Evolutionary conservation across 352 stramenopile genomes (phyloP), one percentile per base, ranked within the genome.

Genomic region (Pilasporangium apinafurcum): DNA sequence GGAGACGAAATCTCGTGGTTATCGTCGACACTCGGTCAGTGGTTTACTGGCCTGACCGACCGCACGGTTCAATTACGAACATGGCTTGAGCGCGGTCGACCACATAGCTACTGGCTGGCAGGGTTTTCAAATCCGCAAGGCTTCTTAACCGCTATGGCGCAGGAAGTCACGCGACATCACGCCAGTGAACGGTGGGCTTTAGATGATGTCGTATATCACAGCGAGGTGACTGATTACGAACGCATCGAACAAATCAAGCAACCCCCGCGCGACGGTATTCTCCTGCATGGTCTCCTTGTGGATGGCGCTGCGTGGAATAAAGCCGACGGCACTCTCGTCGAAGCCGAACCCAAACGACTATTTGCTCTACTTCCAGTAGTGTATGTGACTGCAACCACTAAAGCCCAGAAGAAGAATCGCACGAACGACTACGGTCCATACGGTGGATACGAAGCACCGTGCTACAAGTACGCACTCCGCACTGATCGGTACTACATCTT

Each of bases 401-500:
- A 86, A 39, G 62, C 73, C 2, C 68, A 83, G 49, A 83, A 85
- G 51, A 87, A 87, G 55, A 87, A 75, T 13, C 59, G 74, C 44
- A 74, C 66, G 1, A 76, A 65, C 20, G 79, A 88, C 49, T 82
- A 91, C 27, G 78, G 78, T 3, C 78, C 78, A 3, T 88, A 88
- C 47, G 75, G 78, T 20, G 76, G 68, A 26, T 92, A 86, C 53
- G 75, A 87, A 44, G 78, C 76, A 16, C 79, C 79, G 2, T 72
- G 80, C 17, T 92, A 92, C 59, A 77, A 78, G 36, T 89, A 92
- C 48, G 69, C 74, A n/a, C 51, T 64, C 32, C 74, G 79, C 17
- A 92, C 74, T 1, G 77, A 89, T 48, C 68, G 71, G 8, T 76
- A 87, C 54, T 83, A 83, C 37, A 83, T 92, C 63, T 85, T 88